Base-by-base conservation (phyloP, 176 grass and related monocot genomes). In the Dactylis glomerata region DNA sequence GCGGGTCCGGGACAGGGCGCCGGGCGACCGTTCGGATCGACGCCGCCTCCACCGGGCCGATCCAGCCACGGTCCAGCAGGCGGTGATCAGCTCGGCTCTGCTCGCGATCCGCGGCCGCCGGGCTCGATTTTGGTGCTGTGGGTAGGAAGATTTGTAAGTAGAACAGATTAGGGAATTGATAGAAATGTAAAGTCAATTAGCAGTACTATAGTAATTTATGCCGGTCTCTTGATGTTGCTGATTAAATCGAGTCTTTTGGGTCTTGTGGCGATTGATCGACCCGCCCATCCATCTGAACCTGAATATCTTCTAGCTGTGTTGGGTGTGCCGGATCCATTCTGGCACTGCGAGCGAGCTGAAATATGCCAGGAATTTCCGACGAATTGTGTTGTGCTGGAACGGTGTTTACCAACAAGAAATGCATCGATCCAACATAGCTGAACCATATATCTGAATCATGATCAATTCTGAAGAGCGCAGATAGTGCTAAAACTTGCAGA, bases 1-100 rank as follows among this genome's bases (percentile, higher is more conserved):
- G 96, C 23, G 96, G 96, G 5, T 83, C 72, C n/a, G 96, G 96
- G 20, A 91, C 87, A 3, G 91, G 91, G 0, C 89, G 96, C 4
- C 91, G 85, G 26, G 51, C 91, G 7, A 78, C 91, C 10, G 83
- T 95, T 12, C 87, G 91, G 16, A 52, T 98, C 71, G 75, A 46
- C 12, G 0, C 82, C 22, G 22, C 78, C 78, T 42, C 41, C 13
- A 14, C 24, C 30, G 22, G 22, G 26, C 63, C 38, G 8, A 40
- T 72, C 68, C 81, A 69, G 52, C 19, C 78, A 24, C 78, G 44
- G 42, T 32, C 45, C 4, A 36, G 20, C 78, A 11, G 42, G 44
- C 78, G 78, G 62, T 81, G 78, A 68, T 50, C 40, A 7, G 27
- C 40, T 46, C 42, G 0, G 20, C 44, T 16, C 44, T 12, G 11